Evolutionary conservation across 129 eudicot species (phyloP), one percentile per base, ranked within the genome.

Genomic region (Flaveria bidentis): DNA sequence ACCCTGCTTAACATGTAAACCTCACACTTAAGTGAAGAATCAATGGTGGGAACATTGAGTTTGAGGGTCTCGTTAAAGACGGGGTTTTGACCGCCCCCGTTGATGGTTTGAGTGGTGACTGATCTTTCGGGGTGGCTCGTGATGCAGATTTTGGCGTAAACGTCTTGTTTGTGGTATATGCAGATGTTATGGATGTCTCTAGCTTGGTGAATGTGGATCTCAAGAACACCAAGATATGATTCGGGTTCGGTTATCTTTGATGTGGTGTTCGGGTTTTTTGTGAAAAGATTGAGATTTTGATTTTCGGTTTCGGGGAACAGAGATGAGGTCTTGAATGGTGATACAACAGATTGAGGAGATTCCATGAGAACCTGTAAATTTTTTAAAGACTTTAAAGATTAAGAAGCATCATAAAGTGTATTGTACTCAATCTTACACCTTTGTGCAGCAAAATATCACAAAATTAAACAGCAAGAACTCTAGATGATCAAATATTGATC

Each of bases 111-210:
- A 23, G 99, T 94, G 78, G 99, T 87, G 69, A 91, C 86, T 0
- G 89, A 55, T 42, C 80, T 89, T 63, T 91, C 96, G 2, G 97
- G 99, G 79, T 94, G 84, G 81, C 87, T 87, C 1, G 94, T 91
- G 62, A 94, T 84, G 85, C 93, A 91, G 74, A 94, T 72, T 80
- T 89, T 94, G 25, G 99, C 99, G 61, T 94, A 94, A 52, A 91
- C 99, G 72, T 94, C 99, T 87, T 94, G 99, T 66, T 94, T 94
- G 15, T 91, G 99, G 87, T 94, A 94, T 73, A 94, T 94, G 84
- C 99, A 94, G 10, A 94, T 91, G 90, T 94, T 94, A 47, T 91
- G 99, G 41, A 94, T 94, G 74, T 89, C 94, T 64, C 94, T 81
- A 11, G 99, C 99, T 80, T 94, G 99, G 84, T 91, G 96, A 57